Evolutionary conservation across 352 stramenopile genomes (phyloP), one percentile per base, ranked within the genome.

Genomic region (Pythium dissotocum): DNA sequence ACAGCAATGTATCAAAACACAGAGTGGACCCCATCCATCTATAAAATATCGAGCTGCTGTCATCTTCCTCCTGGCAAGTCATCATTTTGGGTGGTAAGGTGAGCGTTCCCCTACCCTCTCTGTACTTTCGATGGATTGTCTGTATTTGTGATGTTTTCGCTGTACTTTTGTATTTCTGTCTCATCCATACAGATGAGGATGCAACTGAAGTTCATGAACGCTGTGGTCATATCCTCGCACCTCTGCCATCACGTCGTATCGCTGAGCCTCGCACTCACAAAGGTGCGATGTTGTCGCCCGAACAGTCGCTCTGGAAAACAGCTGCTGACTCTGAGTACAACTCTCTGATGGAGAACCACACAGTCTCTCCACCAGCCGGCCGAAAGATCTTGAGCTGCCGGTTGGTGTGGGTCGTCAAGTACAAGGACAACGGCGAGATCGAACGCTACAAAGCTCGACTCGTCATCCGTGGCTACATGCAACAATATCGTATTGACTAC

Each of bases 401-500:
- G 2, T 48, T 4, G 40, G 40, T 48, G 4, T n/a, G 6, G 2
- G 5, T 16, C 10, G 40, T 48, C 40, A 48, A 48, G 40, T 48
- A 48, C 40, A 48, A 48, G 16, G 40, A 10, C 40, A n/a, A 48
- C 40, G 40, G 40, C 5, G 40, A 48, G 10, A n/a, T 48, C 40
- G 49, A 56, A 6, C 56, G n/a, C 24, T 62, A 38, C 58, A 63
- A 63, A 30, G 40, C 58, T 10, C 58, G 58, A 42, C 38, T 63
- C 26, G 42, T 55, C 40, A 63, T 63, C 40, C 8, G n/a, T 18
- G 24, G 58, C 38, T 63, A 44, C 26, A 42, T 30, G 13, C 58
- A 63, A 24, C 6, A 55, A 26, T 44, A 63, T 18, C 40, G 58
- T 14, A 26, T 63, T n/a, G 58, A 63, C 58, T 63, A 55, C 58